These are phyloP conservation scores for Aegilops bicornis DNA, from an alignment of 176 grass and related monocot genomes.

Conservation along the genomic window DNA sequence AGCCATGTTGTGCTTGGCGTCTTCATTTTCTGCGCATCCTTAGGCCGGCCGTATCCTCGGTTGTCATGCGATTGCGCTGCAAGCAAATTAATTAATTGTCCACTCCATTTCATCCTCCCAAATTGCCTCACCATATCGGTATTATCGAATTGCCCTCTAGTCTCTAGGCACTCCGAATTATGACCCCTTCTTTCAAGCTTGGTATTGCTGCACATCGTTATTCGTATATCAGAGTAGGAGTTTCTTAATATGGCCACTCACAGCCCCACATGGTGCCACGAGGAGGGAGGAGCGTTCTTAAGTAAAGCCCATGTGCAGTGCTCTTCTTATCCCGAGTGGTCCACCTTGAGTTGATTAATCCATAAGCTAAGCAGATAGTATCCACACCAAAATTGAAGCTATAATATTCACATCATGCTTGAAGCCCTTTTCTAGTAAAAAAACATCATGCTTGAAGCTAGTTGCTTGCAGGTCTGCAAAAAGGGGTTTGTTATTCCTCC, in stretches of 20 bases:
- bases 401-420: neutral
- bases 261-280: neutral
- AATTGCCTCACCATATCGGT: neutral
- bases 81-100: neutral
- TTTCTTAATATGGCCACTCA: neutral
- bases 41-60: neutral
- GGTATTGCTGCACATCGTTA: neutral
- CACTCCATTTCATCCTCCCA: neutral
- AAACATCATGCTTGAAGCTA: neutral
- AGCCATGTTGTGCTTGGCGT: neutral
- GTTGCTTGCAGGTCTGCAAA: neutral
- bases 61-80: neutral
- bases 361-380: neutral
- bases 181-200: neutral
- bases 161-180: neutral
- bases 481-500: neutral
- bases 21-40: neutral
- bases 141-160: neutral
- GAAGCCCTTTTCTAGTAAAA: neutral
- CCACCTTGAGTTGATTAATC: neutral
- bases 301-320: neutral
- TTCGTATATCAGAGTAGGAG: neutral
- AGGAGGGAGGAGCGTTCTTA: neutral
- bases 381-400: neutral
- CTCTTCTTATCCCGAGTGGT: neutral